phyloP scores from a whole-genome alignment of 192 early-diverging fungal species.

The Rhizoclosmatium globosum region DNA sequence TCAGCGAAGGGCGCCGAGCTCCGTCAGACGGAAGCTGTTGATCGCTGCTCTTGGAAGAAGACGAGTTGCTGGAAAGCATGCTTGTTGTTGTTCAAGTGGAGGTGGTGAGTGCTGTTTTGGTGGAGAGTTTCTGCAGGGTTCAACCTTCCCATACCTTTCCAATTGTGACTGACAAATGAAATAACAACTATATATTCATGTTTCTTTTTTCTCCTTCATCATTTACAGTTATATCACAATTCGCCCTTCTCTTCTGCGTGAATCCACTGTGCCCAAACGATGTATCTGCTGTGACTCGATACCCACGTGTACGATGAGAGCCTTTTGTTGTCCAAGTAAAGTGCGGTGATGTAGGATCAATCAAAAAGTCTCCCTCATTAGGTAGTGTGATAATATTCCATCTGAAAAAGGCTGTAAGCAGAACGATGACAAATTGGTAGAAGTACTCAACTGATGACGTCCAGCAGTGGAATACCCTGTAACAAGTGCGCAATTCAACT shows the following conservation, averaged over 20 bases:
- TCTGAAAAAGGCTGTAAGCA: slow-evolving; percentile 13
- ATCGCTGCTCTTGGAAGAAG: neutral
- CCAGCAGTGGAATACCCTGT: slow-evolving; percentile 60
- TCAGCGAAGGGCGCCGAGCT: neutral
- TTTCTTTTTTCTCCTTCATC: neutral
- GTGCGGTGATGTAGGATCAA: slow-evolving; percentile 59
- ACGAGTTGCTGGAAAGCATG: neutral
- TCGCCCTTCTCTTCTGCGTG: slow-evolving; percentile 53
- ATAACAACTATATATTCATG: neutral
- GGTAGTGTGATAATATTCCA: slow-evolving; percentile 61
- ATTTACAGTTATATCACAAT: neutral
- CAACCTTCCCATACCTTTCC: neutral
- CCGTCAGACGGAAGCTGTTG: neutral
- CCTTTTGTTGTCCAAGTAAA: slow-evolving; percentile 63
- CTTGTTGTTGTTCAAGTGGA: neutral
- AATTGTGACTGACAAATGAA: neutral
- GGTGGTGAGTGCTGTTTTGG: neutral
- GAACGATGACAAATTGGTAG: neutral
- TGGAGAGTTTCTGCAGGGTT: neutral
- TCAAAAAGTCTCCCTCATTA: slow-evolving; percentile 46
- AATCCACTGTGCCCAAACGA: slow-evolving; percentile 61
- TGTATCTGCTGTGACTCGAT: slow-evolving; percentile 42
- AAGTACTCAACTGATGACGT: slow-evolving; percentile 51
- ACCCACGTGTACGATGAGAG: slow-evolving; percentile 49
- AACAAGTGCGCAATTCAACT: slow-evolving; percentile 56